Base-by-base conservation (phyloP, 2,329 filamentous ascomycete species). In the Trichoderma sp. region DNA sequence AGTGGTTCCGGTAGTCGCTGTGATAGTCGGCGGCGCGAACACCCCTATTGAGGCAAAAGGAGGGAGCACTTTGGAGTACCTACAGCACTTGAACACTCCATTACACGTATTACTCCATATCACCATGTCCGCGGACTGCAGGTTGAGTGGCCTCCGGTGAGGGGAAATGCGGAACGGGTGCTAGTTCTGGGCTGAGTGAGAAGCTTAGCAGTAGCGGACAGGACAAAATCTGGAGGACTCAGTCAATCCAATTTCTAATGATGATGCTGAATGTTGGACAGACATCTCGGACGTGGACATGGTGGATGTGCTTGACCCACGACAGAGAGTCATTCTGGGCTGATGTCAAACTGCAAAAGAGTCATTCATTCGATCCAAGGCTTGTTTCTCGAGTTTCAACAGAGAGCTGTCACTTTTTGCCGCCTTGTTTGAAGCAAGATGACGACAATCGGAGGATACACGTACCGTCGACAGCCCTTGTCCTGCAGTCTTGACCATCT, bases 181-280 rank as follows among this genome's bases (percentile, higher is more conserved):
- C 67, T 71, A 71, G 67, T 14, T 38, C 53, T 62, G 21, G 16
- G 33, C 66, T 21, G 45, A 8, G 66, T 38, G 35, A 60, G 66
- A 69, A 38, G 67, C 67, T 71, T 71, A 71, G 67, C 67, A 33
- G 53, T 71, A 71, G 67, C 67, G 33, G 53, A 29, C 67, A 60
- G 16, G 41, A 45, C 7, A 45, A 45, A 35, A 41, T 24, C 67
- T 62, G 31, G 67, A 71, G 45, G 67, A 33, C 3, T 24, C 21
- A 6, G 6, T 56, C 21, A n/a, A n/a, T 45, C 41, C 18, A 8
- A 45, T n/a, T 45, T 45, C 41, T 18, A 5, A 2, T 41, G 1
- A 24, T 21, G n/a, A 33, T 41, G 67, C 35, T 60, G 29, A 53
- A 60, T 35, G 62, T 12, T 24, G 31, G 6, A 24, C 12, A n/a